Conservation (phyloP, 2,329 filamentous ascomycete genomes). For the Aureobasidium sp. region DNA sequence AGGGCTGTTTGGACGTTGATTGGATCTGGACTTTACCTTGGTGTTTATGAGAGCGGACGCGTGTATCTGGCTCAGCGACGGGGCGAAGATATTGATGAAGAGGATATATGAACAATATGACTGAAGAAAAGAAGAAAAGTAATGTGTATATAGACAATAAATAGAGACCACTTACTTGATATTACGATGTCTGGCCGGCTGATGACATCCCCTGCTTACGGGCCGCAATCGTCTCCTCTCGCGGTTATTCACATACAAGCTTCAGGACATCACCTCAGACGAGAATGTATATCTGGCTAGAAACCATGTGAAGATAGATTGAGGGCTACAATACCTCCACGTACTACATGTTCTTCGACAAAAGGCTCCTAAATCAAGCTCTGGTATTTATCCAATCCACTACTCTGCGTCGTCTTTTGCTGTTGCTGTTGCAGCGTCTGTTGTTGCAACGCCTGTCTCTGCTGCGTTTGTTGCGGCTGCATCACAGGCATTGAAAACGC, state of each 20-base stretch:
- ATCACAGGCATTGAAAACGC: not conserved
- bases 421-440: constrained; percentile 23
- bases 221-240: too few species aligned
- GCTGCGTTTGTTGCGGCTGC: constrained; percentile 14
- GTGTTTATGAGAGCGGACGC: constrained; percentile 76
- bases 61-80: constrained; percentile 40
- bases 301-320: not conserved
- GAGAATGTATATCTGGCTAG: too few species aligned
- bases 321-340: too few species aligned
- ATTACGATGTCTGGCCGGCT: too few species aligned
- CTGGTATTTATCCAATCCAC: constrained; percentile 59
- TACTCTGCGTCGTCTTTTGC: constrained; percentile 14
- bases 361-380: constrained; percentile 39
- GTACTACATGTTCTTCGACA: not conserved
- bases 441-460: constrained; percentile 1
- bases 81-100: constrained; percentile 34
- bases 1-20: constrained; percentile 74
- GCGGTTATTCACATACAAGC: too few species aligned
- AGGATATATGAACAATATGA: constrained; percentile 17
- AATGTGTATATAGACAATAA: not conserved
- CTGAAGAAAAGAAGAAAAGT: not conserved
- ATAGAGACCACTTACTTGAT: not conserved
- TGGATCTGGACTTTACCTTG: constrained; percentile 76
- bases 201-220: too few species aligned
- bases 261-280: too few species aligned